Conservation (phyloP, 202 grass and related monocot species). For the Setaria viridis region DNA sequence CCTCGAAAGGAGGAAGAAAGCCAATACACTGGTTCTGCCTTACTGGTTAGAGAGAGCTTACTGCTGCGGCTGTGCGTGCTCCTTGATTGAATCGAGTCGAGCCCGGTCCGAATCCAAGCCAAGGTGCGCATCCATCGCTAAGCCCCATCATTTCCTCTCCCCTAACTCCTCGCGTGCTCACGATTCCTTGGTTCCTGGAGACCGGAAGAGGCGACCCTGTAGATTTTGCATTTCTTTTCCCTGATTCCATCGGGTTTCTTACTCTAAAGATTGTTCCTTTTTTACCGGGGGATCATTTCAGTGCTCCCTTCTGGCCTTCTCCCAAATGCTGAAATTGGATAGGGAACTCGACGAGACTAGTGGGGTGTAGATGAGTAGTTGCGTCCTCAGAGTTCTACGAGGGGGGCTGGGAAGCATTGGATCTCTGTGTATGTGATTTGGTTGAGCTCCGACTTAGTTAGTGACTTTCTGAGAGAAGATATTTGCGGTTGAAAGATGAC, state of each 20-base stretch:
- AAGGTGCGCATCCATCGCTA: conserved; percentile 6
- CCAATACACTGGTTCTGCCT: not conserved
- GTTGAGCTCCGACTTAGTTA: not conserved
- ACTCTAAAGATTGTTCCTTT: not conserved
- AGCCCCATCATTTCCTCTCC: not conserved
- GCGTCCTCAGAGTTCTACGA: too few relatives aligned
- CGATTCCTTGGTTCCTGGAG: not conserved
- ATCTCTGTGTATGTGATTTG: not conserved
- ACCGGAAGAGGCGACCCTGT: not conserved
- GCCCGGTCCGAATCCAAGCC: not conserved
- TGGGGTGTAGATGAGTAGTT: too few relatives aligned
- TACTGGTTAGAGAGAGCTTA: not conserved
- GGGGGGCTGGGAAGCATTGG: not conserved
- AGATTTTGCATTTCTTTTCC: not conserved
- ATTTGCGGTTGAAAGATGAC: too few relatives aligned
- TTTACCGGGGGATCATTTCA: not conserved
- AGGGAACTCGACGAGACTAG: too few relatives aligned
- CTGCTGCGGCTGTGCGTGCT: not conserved
- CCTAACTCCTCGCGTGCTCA: not conserved
- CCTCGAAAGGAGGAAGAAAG: not conserved
- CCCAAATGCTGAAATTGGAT: too few relatives aligned
- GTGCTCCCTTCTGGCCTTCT: too few relatives aligned
- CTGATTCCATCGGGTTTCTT: not conserved
- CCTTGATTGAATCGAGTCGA: not conserved
- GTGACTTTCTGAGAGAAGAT: not conserved